A percentile compares a stretch with the other conserved stretches of the same genome.
Conservation (phyloP, 225 moss, liverwort and hornwort species). For the Physcomitrium patens region DNA sequence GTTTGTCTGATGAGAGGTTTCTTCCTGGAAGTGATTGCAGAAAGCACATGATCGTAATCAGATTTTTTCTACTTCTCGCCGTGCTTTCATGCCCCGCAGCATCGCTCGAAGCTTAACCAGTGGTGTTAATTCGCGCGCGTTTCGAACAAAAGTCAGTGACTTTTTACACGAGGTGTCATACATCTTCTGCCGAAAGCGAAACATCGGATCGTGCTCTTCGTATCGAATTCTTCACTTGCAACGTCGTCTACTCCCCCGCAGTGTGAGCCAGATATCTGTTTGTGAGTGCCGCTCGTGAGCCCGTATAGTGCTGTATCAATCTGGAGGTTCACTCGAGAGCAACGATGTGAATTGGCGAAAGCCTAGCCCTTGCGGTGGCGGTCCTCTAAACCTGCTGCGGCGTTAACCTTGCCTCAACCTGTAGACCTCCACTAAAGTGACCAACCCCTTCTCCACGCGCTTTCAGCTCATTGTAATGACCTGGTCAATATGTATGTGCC, state of each 20-base stretch:
- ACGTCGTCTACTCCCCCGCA: too few relatives aligned
- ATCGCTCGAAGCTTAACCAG: conserved; percentile 24
- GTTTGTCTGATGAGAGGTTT: conserved; percentile 29
- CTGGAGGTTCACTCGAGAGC: neutral
- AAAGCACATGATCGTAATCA: conserved; percentile 37
- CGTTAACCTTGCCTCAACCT: conserved; percentile 8
- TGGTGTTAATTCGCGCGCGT: conserved; percentile 28
- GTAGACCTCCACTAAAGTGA: conserved; percentile 13
- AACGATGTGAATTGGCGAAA: conserved; percentile 16
- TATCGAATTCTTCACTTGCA: too few relatives aligned
- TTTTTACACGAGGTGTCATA: conserved; percentile 24
- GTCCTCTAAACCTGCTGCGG: neutral
- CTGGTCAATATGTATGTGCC: conserved; percentile 22
- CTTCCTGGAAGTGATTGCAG: conserved; percentile 31
- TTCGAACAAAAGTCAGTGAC: conserved; percentile 38
- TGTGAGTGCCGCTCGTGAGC: neutral
- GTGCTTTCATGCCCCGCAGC: conserved; percentile 26
- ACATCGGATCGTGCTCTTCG: conserved; percentile 22
- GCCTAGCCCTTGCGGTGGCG: conserved; percentile 12
- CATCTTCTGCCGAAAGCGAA: conserved; percentile 38
- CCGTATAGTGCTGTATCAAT: too few relatives aligned
- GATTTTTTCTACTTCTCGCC: conserved; percentile 30
- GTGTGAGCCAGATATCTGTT: too few relatives aligned
- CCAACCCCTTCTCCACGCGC: conserved; percentile 24
- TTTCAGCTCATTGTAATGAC: conserved; percentile 30